Conservation (phyloP, 1,284 basidiomycete species). For the Cutaneotrichosporon arboriforme region DNA sequence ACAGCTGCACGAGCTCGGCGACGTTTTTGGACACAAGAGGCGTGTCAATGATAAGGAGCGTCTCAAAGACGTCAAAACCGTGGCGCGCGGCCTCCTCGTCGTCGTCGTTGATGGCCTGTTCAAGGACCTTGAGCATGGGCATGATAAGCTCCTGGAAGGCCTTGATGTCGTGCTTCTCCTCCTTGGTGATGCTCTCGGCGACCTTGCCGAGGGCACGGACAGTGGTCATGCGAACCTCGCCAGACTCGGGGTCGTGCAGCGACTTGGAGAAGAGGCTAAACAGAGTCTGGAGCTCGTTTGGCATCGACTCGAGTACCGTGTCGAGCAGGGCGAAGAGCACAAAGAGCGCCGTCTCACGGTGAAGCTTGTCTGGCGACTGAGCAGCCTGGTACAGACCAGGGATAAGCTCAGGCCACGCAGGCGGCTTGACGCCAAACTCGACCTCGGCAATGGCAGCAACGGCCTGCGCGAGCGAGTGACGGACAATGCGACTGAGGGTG, state of each 20-base stretch:
- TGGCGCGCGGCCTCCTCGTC: slow-evolving; percentile 81
- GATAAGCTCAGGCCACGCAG: slow-evolving; percentile 79
- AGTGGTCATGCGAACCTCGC: slow-evolving; percentile 87
- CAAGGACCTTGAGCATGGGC: slow-evolving; percentile 82
- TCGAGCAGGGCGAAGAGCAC: slow-evolving; percentile 91
- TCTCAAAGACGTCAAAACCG: slow-evolving; percentile 93
- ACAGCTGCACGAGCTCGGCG: slow-evolving; percentile 81
- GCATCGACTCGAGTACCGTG: slow-evolving; percentile 81
- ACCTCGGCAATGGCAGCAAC: slow-evolving; percentile 88
- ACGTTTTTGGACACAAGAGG: slow-evolving; percentile 87
- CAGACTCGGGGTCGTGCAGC: slow-evolving; percentile 79
- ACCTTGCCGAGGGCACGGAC: slow-evolving; percentile 84
- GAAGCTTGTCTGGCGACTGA: slow-evolving; percentile 61
- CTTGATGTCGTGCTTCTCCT: slow-evolving; percentile 83
- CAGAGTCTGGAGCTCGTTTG: slow-evolving; percentile 68
- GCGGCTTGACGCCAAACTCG: slow-evolving; percentile 67
- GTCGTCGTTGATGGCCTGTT: slow-evolving; percentile 73
- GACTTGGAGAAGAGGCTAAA: slow-evolving; percentile 76
- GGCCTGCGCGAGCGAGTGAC: slow-evolving; percentile 84
- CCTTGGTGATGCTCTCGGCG: slow-evolving; percentile 84
- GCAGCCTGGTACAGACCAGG: slow-evolving; percentile 82
- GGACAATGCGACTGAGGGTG: slow-evolving; percentile 66
- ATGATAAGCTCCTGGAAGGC: slow-evolving; percentile 86
- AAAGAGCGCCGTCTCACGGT: slow-evolving; percentile 87
- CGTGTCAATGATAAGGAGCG: slow-evolving; percentile 87